Evolutionary conservation across 139 green algal species (phyloP).

Genomic region (Micractinium sp.): DNA sequence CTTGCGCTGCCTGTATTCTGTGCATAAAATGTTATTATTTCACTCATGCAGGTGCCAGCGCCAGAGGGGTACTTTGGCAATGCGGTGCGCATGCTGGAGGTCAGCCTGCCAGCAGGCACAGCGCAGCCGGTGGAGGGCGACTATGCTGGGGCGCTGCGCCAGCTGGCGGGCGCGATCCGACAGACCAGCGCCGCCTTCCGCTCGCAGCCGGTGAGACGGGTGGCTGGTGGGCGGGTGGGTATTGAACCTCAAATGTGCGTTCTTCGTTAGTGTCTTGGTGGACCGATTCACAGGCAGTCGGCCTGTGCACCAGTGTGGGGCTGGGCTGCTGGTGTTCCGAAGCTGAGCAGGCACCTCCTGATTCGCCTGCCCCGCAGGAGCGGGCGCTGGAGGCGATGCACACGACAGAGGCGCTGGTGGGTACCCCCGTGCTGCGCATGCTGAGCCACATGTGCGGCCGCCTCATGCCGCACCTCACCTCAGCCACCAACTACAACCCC

Average conservation of each 20-base stretch:
- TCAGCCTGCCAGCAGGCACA: not conserved
- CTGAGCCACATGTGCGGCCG: not conserved
- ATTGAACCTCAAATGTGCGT: too few species aligned
- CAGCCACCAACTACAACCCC: constrained; percentile 5
- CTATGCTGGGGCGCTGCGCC: not conserved
- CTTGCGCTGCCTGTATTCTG: too few species aligned
- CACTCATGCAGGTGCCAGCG: not conserved
- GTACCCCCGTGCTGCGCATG: not conserved
- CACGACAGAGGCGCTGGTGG: constrained; percentile 9
- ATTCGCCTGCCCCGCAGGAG: not conserved
- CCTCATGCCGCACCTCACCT: not conserved
- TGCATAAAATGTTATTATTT: not conserved
- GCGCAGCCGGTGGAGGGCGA: not conserved
- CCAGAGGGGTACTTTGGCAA: constrained; percentile 19
- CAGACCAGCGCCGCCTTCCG: not conserved
- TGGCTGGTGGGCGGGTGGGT: not conserved
- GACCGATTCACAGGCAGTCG: too few species aligned
- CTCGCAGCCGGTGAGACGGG: not conserved
- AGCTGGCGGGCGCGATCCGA: constrained; percentile 9
- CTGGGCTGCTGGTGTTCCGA: too few species aligned
- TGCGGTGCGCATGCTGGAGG: not conserved
- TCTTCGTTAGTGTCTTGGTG: too few species aligned
- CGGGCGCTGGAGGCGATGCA: not conserved
- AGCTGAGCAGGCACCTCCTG: too few species aligned
- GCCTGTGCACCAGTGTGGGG: too few species aligned